phyloP scores from a whole-genome alignment of 2,329 filamentous ascomycete genomes.

The Calycina herbarum region DNA sequence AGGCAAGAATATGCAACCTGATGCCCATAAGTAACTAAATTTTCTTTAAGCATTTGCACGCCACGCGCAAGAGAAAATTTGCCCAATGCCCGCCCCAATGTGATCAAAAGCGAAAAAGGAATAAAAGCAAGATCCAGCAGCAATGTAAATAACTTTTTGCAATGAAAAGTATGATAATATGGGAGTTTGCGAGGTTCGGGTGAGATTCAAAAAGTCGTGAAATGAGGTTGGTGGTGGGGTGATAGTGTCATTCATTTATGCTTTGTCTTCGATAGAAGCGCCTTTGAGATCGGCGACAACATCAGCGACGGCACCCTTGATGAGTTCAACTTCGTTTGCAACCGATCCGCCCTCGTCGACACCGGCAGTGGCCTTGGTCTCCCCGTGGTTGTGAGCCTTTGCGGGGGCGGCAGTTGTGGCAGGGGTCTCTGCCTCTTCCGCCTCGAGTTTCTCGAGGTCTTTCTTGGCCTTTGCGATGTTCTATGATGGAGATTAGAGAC shows the following conservation, averaged over 20 bases:
- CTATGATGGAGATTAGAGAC: slow-evolving; percentile 50
- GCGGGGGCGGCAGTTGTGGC: slow-evolving; percentile 48
- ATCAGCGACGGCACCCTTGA: slow-evolving; percentile 57
- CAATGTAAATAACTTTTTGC: slow-evolving; percentile 10
- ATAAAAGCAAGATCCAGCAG: slow-evolving; percentile 1
- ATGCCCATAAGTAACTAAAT: slow-evolving; percentile 14
- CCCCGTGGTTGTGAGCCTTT: slow-evolving; percentile 54
- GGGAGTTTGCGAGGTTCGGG: background rate
- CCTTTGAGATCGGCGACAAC: slow-evolving; percentile 60
- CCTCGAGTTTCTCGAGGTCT: slow-evolving; percentile 87
- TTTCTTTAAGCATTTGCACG: background rate
- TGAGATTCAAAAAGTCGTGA: background rate
- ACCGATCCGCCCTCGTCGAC: slow-evolving; percentile 34
- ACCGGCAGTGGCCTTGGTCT: slow-evolving; percentile 43
- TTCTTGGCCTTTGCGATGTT: slow-evolving; percentile 97
- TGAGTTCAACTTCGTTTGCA: slow-evolving; percentile 32
- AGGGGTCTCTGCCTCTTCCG: slow-evolving; percentile 53
- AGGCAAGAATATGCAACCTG: slow-evolving; percentile 22
- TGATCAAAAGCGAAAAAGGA: background rate
- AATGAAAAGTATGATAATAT: slow-evolving; percentile 5
- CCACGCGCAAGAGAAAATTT: background rate
- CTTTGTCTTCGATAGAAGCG: slow-evolving; percentile 58
- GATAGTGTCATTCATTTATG: slow-evolving; percentile 20
- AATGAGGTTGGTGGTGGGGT: background rate
- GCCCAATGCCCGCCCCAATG: slow-evolving; percentile 4